A percentile compares a stretch with the other conserved stretches of the same genome.
Conservation (phyloP, 2,329 filamentous ascomycete genomes). For the Ophiostoma perfectum region DNA sequence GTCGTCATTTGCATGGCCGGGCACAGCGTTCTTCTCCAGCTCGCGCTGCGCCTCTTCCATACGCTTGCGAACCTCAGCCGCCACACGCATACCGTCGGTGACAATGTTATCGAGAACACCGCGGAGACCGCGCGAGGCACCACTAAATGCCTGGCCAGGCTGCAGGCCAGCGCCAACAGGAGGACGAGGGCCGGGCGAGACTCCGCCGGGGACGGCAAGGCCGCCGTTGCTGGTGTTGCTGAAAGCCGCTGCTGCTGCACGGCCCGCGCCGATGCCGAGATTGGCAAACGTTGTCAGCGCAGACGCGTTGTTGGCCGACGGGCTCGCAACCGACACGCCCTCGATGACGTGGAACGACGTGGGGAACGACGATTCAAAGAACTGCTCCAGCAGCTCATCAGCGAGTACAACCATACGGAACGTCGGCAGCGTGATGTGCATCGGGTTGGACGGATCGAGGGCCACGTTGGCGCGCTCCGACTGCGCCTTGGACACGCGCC, state of each 20-base stretch:
- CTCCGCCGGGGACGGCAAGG: slow-evolving; percentile 42
- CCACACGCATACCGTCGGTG: slow-evolving; percentile 93
- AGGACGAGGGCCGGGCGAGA: slow-evolving; percentile 1
- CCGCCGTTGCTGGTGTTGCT: slow-evolving; percentile 29
- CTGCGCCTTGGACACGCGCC: slow-evolving; percentile 54
- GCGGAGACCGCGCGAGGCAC: slow-evolving; percentile 67
- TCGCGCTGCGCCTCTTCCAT: slow-evolving; percentile 97
- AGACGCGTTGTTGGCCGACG: slow-evolving; percentile 48
- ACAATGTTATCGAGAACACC: slow-evolving; percentile 97
- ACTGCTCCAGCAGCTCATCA: slow-evolving; percentile 90
- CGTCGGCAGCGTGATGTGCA: slow-evolving; percentile 93
- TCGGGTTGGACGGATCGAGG: slow-evolving; percentile 83
- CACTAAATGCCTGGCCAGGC: slow-evolving; percentile 33
- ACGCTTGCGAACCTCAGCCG: slow-evolving; percentile 79
- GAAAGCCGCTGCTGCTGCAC: slow-evolving; percentile 40
- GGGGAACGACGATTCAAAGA: slow-evolving; percentile 94
- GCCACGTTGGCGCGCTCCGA: slow-evolving; percentile 77
- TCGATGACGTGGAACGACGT: slow-evolving; percentile 86
- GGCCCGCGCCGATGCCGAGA: slow-evolving; percentile 42
- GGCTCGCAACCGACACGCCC: slow-evolving; percentile 36
- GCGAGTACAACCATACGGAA: slow-evolving; percentile 98
- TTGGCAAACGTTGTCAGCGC: slow-evolving; percentile 83
- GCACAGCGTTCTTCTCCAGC: slow-evolving; percentile 74
- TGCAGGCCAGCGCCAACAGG: not conserved
- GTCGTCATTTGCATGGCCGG: slow-evolving; percentile 57